Conservation (phyloP, 164 flowering plant species). For the Litsea cubeba region DNA sequence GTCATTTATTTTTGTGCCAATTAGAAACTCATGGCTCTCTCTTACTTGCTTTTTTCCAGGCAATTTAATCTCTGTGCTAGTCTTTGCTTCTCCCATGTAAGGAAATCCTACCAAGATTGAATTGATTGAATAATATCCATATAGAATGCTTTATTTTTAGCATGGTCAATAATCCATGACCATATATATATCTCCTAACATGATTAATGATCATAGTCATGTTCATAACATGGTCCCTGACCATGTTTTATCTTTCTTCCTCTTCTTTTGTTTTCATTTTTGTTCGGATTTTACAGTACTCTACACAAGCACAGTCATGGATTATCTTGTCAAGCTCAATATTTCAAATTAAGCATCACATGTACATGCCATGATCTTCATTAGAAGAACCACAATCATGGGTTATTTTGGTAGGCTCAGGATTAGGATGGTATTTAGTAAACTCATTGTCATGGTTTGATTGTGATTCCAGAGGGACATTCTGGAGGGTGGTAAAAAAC, state of each 20-base stretch:
- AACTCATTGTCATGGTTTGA: neutral
- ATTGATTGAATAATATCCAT: neutral
- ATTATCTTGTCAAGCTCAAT: no score
- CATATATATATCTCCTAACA: neutral
- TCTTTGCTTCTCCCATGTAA: constrained; percentile 61
- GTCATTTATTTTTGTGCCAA: neutral
- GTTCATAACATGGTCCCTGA: no score
- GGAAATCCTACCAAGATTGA: constrained; percentile 2
- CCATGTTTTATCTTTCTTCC: neutral
- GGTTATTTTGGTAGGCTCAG: neutral
- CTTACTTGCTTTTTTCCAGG: constrained; percentile 32
- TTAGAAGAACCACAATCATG: neutral
- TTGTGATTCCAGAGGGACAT: constrained; percentile 32
- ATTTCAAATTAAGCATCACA: neutral
- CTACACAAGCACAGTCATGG: neutral
- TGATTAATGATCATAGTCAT: neutral
- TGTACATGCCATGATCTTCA: neutral
- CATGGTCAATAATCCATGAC: neutral
- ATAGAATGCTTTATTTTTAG: no score
- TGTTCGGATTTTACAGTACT: neutral
- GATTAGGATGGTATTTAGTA: neutral
- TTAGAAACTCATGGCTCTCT: neutral
- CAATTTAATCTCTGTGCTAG: constrained; percentile 43
- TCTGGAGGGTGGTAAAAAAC: constrained; percentile 48
- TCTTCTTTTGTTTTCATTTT: neutral